These are phyloP conservation scores for Novymonas esmeraldas DNA, from an alignment of 208 protist genomes.

Conservation along the genomic window DNA sequence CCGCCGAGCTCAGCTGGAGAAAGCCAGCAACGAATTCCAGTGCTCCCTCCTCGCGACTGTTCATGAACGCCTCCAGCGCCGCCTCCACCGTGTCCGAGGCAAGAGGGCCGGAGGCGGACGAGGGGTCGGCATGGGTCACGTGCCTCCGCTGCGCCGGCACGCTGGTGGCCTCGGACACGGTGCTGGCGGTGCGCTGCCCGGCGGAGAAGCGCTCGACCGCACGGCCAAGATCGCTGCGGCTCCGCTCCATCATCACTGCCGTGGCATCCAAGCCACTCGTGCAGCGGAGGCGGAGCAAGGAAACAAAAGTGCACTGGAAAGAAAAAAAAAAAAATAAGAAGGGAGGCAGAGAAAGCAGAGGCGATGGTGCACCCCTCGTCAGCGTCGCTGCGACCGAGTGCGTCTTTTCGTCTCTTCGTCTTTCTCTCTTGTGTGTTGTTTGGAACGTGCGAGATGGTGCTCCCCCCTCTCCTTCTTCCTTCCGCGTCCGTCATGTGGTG, in stretches of 20 bases:
- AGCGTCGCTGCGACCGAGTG: too few species aligned
- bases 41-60: slow-evolving; percentile 28
- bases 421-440: too few species aligned
- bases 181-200: not conserved
- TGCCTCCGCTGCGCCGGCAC: not conserved
- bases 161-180: not conserved
- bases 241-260: not conserved
- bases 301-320: slow-evolving; percentile 13
- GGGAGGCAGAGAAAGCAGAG: not conserved
- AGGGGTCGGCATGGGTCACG: not conserved
- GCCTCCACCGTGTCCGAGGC: not conserved
- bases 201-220: not conserved
- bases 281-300: not conserved
- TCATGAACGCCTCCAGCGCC: slow-evolving; percentile 33
- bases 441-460: too few species aligned
- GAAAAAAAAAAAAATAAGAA: slow-evolving; percentile 1
- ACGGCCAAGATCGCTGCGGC: not conserved
- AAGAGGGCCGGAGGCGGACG: too few species aligned
- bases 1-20: slow-evolving; percentile 16
- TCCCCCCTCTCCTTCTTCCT: too few species aligned
- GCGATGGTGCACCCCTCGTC: too few species aligned
- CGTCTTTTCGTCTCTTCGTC: too few species aligned
- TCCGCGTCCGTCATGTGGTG: not conserved
- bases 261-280: too few species aligned
- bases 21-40: slow-evolving; percentile 27